Percentiles rank a stretch among this genome's conserved stretches.
These are phyloP conservation scores for Closterium sp. DNA, from an alignment of 139 green algal genomes.

Conservation along the genomic window DNA sequence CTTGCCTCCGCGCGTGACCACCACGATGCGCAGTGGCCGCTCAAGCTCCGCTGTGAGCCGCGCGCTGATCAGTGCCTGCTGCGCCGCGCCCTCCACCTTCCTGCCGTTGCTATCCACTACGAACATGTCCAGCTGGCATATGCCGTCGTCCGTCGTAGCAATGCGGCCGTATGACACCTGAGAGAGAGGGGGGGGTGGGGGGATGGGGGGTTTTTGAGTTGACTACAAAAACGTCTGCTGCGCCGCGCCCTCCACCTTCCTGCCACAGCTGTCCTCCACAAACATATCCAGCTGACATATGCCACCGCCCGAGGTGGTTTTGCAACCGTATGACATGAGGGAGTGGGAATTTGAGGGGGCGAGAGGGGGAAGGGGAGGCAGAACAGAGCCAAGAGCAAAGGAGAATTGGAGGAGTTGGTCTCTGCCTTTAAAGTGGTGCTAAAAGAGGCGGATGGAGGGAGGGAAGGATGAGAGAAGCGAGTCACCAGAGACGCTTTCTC, in stretches of 20 bases:
- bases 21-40: constrained; percentile 58
- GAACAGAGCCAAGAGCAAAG: too few relatives aligned
- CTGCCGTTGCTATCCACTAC: constrained; percentile 58
- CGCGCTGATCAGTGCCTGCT: constrained; percentile 44
- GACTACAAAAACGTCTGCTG: neutral
- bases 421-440: too few relatives aligned
- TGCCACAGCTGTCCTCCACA: constrained; percentile 58
- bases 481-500: too few relatives aligned
- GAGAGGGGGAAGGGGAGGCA: neutral
- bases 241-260: constrained; percentile 54
- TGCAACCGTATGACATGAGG: constrained; percentile 59
- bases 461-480: too few relatives aligned
- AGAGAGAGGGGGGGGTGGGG: too few relatives aligned
- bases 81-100: constrained; percentile 53
- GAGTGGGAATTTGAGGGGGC: too few relatives aligned
- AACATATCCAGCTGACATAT: constrained; percentile 63
- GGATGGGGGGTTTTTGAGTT: too few relatives aligned
- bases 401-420: too few relatives aligned
- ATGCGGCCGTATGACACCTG: constrained; percentile 63
- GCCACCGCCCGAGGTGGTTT: constrained; percentile 41
- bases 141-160: constrained; percentile 17
- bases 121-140: constrained; percentile 64
- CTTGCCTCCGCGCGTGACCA: constrained; percentile 33
- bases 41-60: constrained; percentile 16
- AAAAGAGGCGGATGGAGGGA: too few relatives aligned